phyloP scores from a whole-genome alignment of 2,329 filamentous ascomycete species.

The Fusarium hainanense region DNA sequence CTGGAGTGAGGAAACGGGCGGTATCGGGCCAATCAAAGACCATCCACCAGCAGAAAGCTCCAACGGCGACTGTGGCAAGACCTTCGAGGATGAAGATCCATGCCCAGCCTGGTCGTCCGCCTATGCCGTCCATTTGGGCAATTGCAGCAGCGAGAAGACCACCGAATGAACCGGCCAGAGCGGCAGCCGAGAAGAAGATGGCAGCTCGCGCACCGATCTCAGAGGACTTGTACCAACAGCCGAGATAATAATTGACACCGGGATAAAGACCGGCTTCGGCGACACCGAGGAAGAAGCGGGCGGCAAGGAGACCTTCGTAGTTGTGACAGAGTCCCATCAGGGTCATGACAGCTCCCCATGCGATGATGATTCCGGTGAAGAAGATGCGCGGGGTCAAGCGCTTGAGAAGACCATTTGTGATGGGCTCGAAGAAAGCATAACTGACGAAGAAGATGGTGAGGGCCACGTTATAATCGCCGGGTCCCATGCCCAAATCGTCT shows the following conservation, averaged over 20 bases:
- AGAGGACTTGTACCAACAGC: constrained; percentile 80
- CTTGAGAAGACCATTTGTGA: constrained; percentile 75
- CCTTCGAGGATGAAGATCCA: constrained; percentile 77
- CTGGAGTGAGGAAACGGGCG: constrained; percentile 73
- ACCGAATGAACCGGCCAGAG: constrained; percentile 79
- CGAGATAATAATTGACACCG: constrained; percentile 75
- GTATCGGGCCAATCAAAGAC: constrained; percentile 83
- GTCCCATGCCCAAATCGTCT: constrained; percentile 21
- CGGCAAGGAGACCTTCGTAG: constrained; percentile 57
- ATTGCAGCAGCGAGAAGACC: constrained; percentile 77
- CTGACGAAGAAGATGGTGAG: constrained; percentile 76
- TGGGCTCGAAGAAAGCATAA: constrained; percentile 71
- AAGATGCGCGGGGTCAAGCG: constrained; percentile 70
- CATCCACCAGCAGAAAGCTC: constrained; percentile 74
- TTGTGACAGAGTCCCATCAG: constrained; percentile 61
- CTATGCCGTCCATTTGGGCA: constrained; percentile 71
- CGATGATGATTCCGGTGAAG: constrained; percentile 73
- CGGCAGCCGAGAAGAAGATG: constrained; percentile 83
- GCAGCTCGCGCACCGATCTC: constrained; percentile 79
- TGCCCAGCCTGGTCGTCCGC: constrained; percentile 64
- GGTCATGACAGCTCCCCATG: constrained; percentile 60
- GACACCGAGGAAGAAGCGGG: constrained; percentile 71
- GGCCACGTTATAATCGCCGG: constrained; percentile 66
- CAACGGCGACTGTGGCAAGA: constrained; percentile 73
- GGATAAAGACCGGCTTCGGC: constrained; percentile 74